A percentile compares a stretch with the other conserved stretches of the same genome.
These are phyloP conservation scores for Thraustochytrium striatum DNA, from an alignment of 352 stramenopile genomes.

Conservation along the genomic window DNA sequence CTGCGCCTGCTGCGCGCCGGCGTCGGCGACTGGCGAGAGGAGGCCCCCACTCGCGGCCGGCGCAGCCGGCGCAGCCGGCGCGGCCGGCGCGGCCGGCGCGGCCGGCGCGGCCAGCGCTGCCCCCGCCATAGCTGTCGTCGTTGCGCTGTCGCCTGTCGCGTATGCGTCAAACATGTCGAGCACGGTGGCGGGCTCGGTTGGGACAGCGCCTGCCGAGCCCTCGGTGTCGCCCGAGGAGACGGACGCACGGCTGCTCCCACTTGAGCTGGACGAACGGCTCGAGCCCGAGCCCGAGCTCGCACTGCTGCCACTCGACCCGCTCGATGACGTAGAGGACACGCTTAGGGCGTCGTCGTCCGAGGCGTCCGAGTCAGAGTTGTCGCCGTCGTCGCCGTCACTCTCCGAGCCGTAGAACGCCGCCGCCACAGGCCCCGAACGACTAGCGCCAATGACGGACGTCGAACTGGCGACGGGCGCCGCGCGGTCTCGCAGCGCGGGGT, in stretches of 20 bases:
- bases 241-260: slow-evolving; percentile 17
- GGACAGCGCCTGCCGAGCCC: not conserved
- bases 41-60: not conserved
- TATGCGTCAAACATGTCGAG: slow-evolving; percentile 23
- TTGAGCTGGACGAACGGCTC: slow-evolving; percentile 45
- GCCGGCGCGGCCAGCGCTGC: not conserved
- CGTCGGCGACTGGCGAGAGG: not conserved
- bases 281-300: slow-evolving; percentile 34
- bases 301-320: too few species aligned
- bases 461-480: slow-evolving; percentile 53
- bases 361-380: slow-evolving; percentile 11
- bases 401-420: slow-evolving; percentile 55
- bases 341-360: not conserved
- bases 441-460: slow-evolving; percentile 49
- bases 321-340: not conserved
- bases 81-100: not conserved
- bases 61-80: slow-evolving; percentile 62
- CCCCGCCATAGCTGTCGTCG: not conserved
- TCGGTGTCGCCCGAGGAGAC: slow-evolving; percentile 1
- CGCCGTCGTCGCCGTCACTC: slow-evolving; percentile 61
- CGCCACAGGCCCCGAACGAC: slow-evolving; percentile 54
- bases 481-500: slow-evolving; percentile 68
- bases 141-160: not conserved
- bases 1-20: not conserved
- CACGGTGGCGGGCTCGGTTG: not conserved